Percentiles rank a stretch among this genome's conserved stretches.
phyloP scores from a whole-genome alignment of 495 filamentous ascomycete species.

The Mycothermus thermophilus region DNA sequence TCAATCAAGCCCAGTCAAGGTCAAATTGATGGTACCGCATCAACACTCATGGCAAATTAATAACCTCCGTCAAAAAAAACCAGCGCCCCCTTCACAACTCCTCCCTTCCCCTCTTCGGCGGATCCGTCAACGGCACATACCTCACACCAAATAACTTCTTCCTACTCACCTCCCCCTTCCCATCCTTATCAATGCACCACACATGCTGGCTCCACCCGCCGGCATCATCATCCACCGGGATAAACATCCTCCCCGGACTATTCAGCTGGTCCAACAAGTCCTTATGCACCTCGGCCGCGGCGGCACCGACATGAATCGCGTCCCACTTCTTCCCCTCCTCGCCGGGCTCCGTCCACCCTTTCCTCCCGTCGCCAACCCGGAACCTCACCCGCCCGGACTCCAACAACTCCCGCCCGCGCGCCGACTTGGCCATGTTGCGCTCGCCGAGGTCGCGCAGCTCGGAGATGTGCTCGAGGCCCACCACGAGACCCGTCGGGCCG shows the following conservation, averaged over 20 bases:
- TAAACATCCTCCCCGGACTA: constrained; percentile 69
- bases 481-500: constrained; percentile 43
- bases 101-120: constrained; percentile 29
- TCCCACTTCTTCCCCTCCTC: constrained; percentile 41
- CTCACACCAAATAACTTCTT: constrained; percentile 69
- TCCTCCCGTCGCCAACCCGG: constrained; percentile 66
- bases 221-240: constrained; percentile 58
- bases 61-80: too few relatives aligned
- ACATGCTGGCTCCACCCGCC: constrained; percentile 52
- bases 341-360: constrained; percentile 46
- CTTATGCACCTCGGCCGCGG: constrained; percentile 59
- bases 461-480: constrained; percentile 83
- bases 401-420: constrained; percentile 49
- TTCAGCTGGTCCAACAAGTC: constrained; percentile 65
- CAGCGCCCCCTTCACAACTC: too few relatives aligned
- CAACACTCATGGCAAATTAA: too few relatives aligned
- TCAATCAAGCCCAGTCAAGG: too few relatives aligned
- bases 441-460: constrained; percentile 59
- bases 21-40: too few relatives aligned
- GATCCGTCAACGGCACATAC: constrained; percentile 91
- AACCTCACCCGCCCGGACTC: constrained; percentile 52
- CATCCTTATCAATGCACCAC: constrained; percentile 81
- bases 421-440: constrained; percentile 59
- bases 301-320: constrained; percentile 93
- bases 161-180: constrained; percentile 56